Percentiles rank a stretch among this genome's conserved stretches.
Conservation (phyloP, 2,329 filamentous ascomycete genomes). For the Aquanectria penicillioides region DNA sequence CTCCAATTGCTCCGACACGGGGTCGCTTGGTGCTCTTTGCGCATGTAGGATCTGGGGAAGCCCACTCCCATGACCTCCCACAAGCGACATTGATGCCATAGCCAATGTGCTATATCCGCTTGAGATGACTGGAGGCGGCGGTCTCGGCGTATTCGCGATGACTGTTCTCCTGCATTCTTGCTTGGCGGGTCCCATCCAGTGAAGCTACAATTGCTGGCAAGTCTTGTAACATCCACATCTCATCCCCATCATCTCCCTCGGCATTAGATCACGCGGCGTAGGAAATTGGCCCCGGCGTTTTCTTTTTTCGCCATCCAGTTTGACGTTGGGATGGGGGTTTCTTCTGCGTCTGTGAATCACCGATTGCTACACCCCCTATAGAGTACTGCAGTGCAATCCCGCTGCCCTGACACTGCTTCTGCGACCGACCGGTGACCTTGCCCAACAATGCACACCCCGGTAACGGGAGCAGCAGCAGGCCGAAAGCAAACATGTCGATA, state of each 20-base stretch:
- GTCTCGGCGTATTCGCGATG: not conserved
- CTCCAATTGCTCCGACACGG: slow-evolving; percentile 16
- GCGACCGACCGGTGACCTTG: slow-evolving; percentile 4
- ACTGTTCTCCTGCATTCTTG: not conserved
- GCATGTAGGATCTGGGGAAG: slow-evolving; percentile 17
- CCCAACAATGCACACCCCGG: slow-evolving; percentile 8
- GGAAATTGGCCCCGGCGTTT: not conserved
- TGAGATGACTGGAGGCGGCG: not conserved
- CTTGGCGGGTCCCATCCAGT: not conserved
- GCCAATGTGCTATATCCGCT: slow-evolving; percentile 9
- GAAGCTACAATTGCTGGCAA: not conserved
- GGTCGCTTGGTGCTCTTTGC: slow-evolving; percentile 23
- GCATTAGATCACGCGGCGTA: slow-evolving; percentile 10
- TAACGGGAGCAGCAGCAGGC: not conserved
- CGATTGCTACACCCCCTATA: not conserved
- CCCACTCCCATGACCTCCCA: not conserved
- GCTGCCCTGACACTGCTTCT: not conserved
- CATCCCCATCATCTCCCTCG: slow-evolving; percentile 3
- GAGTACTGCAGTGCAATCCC: not conserved
- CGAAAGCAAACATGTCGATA: not conserved
- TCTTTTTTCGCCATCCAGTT: slow-evolving; percentile 13
- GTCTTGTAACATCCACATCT: slow-evolving; percentile 1
- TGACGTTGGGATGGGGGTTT: slow-evolving; percentile 13
- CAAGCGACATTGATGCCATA: slow-evolving; percentile 9
- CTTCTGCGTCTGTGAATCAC: slow-evolving; percentile 10